phyloP scores from a whole-genome alignment of 2,329 filamentous ascomycete species.

The Alternaria metachromatica region DNA sequence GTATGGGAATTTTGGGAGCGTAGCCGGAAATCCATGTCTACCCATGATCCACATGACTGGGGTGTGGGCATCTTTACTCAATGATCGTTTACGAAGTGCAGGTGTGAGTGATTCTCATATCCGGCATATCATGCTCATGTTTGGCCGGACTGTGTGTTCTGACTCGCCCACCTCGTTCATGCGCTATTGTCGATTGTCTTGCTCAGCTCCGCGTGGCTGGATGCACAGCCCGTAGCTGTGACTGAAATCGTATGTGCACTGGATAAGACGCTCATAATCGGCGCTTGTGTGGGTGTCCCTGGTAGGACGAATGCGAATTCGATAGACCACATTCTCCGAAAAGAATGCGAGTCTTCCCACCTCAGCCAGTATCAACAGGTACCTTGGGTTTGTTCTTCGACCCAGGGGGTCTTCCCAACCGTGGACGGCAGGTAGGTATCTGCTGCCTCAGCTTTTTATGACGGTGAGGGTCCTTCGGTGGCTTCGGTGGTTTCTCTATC shows the following conservation, averaged over 20 bases:
- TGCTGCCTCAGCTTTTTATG: neutral
- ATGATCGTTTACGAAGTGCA: neutral
- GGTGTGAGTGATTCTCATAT: neutral
- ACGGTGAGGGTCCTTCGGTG: neutral
- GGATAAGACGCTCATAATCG: neutral
- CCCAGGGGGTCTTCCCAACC: neutral
- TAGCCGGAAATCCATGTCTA: neutral
- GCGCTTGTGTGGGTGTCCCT: neutral
- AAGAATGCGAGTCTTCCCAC: neutral
- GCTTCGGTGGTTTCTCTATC: neutral
- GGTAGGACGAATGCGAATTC: neutral
- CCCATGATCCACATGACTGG: neutral
- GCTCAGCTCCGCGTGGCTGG: neutral
- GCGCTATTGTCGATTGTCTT: neutral
- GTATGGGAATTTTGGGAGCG: neutral
- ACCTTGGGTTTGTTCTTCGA: constrained; percentile 1
- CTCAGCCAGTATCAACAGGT: neutral
- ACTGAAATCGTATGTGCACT: neutral
- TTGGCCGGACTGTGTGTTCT: neutral
- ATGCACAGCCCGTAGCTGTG: neutral
- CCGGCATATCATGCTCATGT: neutral
- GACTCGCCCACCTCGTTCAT: neutral
- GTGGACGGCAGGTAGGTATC: neutral
- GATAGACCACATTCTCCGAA: neutral
- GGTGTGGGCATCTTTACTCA: neutral